Evolutionary conservation across 306 rosid species (phyloP).

Genomic region (Citrullus mucosospermus): DNA sequence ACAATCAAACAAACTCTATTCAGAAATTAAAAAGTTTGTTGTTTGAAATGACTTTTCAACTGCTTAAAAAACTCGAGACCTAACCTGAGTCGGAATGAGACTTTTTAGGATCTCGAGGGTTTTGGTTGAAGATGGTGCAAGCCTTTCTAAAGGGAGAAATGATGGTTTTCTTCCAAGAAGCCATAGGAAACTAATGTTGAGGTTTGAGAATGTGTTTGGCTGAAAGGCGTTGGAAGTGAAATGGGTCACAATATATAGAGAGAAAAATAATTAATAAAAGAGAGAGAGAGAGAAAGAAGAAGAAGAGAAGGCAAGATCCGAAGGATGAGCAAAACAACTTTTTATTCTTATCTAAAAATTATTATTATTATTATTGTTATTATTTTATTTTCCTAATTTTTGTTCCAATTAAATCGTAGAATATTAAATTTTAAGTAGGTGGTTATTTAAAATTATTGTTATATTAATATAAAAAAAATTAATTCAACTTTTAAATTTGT

Average conservation of each 20-base stretch:
- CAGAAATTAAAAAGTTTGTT: too few relatives aligned
- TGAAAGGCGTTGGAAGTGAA: background rate
- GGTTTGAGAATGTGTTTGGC: background rate
- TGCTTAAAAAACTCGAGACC: background rate
- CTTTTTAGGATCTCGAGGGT: conserved; percentile 32
- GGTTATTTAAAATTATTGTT: too few relatives aligned
- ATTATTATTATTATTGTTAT: background rate
- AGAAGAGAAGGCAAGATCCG: conserved; percentile 68
- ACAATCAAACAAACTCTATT: too few relatives aligned
- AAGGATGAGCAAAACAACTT: conserved; percentile 41
- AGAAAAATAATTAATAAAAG: background rate
- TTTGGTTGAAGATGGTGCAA: conserved; percentile 59
- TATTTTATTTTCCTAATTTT: too few relatives aligned
- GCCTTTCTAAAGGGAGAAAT: conserved; percentile 79
- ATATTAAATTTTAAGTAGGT: too few relatives aligned
- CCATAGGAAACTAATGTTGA: conserved; percentile 12
- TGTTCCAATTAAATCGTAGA: too few relatives aligned
- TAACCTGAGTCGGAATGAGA: conserved; percentile 72
- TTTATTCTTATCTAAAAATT: background rate
- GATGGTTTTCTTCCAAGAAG: conserved; percentile 95
- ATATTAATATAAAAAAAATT: too few relatives aligned
- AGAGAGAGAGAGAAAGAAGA: background rate
- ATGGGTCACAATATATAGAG: background rate
- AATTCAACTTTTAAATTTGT: too few relatives aligned
- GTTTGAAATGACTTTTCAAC: too few relatives aligned